Evolutionary conservation across 345 rosid species (phyloP).

Genomic region (Kandelia obovata): DNA sequence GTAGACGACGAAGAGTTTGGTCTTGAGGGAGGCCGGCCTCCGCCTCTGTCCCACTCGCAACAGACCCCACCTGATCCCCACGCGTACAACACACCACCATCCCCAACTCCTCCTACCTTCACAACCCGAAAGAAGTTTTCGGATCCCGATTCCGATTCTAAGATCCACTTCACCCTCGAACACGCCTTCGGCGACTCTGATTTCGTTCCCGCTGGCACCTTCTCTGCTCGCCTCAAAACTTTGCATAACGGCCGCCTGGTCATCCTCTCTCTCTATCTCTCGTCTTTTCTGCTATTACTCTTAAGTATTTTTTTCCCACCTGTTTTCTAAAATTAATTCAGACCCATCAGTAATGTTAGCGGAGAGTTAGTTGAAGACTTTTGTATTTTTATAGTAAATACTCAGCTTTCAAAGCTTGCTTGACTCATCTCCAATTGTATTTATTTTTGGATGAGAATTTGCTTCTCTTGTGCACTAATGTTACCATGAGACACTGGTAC

Average conservation of each 20-base stretch:
- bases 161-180: conserved; percentile 85
- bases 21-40: conserved; percentile 47
- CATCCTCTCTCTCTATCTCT: neutral
- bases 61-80: conserved; percentile 21
- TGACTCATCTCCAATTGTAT: too few relatives aligned
- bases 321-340: too few relatives aligned
- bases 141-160: conserved; percentile 87
- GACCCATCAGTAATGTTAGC: too few relatives aligned
- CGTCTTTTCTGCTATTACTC: neutral
- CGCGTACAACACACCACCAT: conserved; percentile 27
- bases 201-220: conserved; percentile 75
- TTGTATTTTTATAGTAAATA: too few relatives aligned
- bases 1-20: conserved; percentile 83
- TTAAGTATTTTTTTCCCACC: too few relatives aligned
- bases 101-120: conserved; percentile 23
- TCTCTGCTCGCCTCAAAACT: conserved; percentile 91
- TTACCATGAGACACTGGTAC: too few relatives aligned
- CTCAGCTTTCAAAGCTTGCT: too few relatives aligned
- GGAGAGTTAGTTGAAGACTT: too few relatives aligned
- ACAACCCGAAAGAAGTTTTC: conserved; percentile 45
- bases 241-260: conserved; percentile 88
- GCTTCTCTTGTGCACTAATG: too few relatives aligned
- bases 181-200: conserved; percentile 91
- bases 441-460: too few relatives aligned
- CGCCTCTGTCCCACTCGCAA: conserved; percentile 32